Evolutionary conservation across 2,329 filamentous ascomycete genomes (phyloP).

Genomic region (Curvularia spicifera): DNA sequence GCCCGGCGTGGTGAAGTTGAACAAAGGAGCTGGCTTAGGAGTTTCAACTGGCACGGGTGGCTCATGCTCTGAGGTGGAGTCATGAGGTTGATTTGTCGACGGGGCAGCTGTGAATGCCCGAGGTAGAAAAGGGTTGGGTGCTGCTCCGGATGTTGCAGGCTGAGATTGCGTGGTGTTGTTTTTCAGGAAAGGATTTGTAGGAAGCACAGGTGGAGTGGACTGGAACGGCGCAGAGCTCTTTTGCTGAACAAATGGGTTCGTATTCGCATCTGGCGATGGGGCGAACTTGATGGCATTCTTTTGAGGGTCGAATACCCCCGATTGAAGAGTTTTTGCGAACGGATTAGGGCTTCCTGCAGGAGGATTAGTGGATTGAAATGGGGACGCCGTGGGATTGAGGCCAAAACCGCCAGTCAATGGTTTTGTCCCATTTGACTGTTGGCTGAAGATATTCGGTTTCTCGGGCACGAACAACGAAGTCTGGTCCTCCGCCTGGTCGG

Average conservation of each 20-base stretch:
- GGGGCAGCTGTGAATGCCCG: background rate
- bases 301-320: constrained; percentile 39
- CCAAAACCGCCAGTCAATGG: background rate
- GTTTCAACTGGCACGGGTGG: constrained; percentile 10
- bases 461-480: constrained; percentile 54
- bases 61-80: background rate
- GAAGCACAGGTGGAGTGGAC: constrained; percentile 1
- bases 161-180: constrained; percentile 1
- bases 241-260: constrained; percentile 21
- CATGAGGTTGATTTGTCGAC: constrained; percentile 3
- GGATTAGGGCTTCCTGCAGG: constrained; percentile 17
- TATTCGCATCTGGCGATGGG: constrained; percentile 9
- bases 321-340: constrained; percentile 24
- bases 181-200: constrained; percentile 18
- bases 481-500: constrained; percentile 22
- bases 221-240: constrained; percentile 1
- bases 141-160: background rate
- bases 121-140: constrained; percentile 12
- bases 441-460: constrained; percentile 21
- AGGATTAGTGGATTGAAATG: constrained; percentile 25
- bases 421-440: constrained; percentile 9
- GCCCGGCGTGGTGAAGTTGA: constrained; percentile 11
- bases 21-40: constrained; percentile 11
- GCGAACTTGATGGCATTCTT: constrained; percentile 40
- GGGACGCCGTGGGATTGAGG: constrained; percentile 28